Base-by-base conservation (phyloP, 2,329 filamentous ascomycete genomes). In the Aspergillus sojae region DNA sequence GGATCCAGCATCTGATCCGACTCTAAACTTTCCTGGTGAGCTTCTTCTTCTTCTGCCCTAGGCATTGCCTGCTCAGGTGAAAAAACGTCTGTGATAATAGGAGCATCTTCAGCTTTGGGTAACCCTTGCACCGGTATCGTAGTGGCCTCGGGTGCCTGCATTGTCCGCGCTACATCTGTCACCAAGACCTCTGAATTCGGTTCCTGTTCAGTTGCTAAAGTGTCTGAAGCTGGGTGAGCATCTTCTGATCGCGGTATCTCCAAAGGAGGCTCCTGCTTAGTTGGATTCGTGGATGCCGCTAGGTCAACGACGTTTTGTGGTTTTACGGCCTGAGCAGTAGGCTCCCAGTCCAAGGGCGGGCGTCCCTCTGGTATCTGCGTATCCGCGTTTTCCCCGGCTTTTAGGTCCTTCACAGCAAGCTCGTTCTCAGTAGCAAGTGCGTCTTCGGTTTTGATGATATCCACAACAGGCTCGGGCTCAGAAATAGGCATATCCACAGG, bases 1-100 rank as follows among this genome's bases (percentile, higher is more conserved):
- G 59, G 12, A 23, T 60, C 57, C 21, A 36, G n/a, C 3, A 39
- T 36, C 48, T 62, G 52, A 23, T 53, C 48, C 21, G 60, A 14
- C 32, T 50, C 60, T 21, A 56, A 21, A 1, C 7, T 23, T 7
- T n/a, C 48, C 16, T 21, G 26, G 7, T 11, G 30, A 12, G 19
- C 26, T 6, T 50, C 21, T 5, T 50, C 21, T 5, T 39, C 21
- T 36, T 60, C 45, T 19, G 41, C 23, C 23, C 19, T 28, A 41
- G n/a, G n/a, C 2, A 10, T 39, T 21, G 7, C 41, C 23, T 54
- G 34, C 16, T 57, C 48, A 28, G 52, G 19, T 3, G 23, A 10
- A 43, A 26, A 5, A 21, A 9, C 50, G 7, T 55, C 36, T 53
- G 41, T 36, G 5, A 30, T 10, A 3, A 39, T 32, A 21, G 26